Conservation (phyloP, 192 early-diverging fungal species). For the Lobosporangium transversale region DNA sequence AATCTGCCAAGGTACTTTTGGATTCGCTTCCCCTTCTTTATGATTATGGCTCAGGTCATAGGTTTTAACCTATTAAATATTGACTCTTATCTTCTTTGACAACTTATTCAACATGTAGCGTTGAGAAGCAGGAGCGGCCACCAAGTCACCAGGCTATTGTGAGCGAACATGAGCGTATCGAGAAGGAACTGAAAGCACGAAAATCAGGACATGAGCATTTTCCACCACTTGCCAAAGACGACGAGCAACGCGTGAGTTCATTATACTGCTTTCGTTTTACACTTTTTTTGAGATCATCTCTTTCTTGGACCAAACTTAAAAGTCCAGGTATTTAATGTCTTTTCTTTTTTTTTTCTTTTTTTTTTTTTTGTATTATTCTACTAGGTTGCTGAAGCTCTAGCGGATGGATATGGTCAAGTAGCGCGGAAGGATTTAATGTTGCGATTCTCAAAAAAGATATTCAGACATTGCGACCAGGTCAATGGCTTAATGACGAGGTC, state of each 20-base stretch:
- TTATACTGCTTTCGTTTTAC: too few species aligned
- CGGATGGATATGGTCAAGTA: constrained; percentile 42
- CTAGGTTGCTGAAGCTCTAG: constrained; percentile 19
- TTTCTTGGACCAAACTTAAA: too few species aligned
- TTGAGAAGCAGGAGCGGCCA: constrained; percentile 15
- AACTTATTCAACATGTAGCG: background rate
- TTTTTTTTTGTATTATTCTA: background rate
- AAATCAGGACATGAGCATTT: constrained; percentile 4
- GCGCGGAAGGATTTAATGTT: constrained; percentile 68
- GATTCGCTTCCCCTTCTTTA: too few species aligned
- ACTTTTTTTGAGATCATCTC: too few species aligned
- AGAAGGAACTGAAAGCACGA: constrained; percentile 21
- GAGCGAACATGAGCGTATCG: constrained; percentile 32
- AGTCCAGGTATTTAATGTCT: too few species aligned
- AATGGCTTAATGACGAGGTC: constrained; percentile 97
- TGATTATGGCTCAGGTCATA: too few species aligned
- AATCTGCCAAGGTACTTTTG: constrained; percentile 31
- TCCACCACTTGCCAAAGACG: constrained; percentile 13
- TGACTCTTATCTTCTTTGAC: too few species aligned
- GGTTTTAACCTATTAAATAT: too few species aligned
- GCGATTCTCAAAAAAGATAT: constrained; percentile 71
- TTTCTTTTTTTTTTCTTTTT: too few species aligned
- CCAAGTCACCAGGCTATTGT: constrained; percentile 18
- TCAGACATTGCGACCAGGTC: constrained; percentile 71
- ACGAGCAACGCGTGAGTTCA: constrained; percentile 11